These are phyloP conservation scores for Rubia tinctorum DNA, from an alignment of 305 asterid species.

Conservation along the genomic window DNA sequence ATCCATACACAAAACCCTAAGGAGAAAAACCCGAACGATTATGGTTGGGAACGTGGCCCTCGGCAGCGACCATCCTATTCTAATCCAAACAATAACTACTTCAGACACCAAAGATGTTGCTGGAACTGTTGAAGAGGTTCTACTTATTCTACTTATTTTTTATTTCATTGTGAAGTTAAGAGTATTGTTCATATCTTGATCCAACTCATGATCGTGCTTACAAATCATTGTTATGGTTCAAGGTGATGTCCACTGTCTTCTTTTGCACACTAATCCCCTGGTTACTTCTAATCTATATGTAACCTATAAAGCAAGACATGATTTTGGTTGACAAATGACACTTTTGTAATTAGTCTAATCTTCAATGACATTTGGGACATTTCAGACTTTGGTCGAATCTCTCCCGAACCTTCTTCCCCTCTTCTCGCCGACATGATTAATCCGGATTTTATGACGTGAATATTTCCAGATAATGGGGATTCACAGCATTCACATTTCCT, in stretches of 20 bases:
- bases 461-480: too few relatives aligned
- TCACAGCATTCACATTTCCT: neutral
- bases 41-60: conserved; percentile 98
- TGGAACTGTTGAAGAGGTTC: conserved; percentile 96
- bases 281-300: conserved; percentile 22
- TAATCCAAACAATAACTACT: conserved; percentile 98
- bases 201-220: neutral
- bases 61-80: conserved; percentile 96
- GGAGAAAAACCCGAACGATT: conserved; percentile 92
- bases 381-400: too few relatives aligned
- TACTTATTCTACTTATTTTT: conserved; percentile 4
- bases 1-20: conserved; percentile 75
- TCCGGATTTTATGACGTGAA: too few relatives aligned
- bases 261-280: neutral
- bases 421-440: too few relatives aligned
- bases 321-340: too few relatives aligned
- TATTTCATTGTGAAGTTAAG: neutral
- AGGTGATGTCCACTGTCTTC: neutral
- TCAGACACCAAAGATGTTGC: conserved; percentile 96
- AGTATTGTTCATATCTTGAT: neutral
- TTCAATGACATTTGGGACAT: too few relatives aligned
- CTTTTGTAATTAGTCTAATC: too few relatives aligned
- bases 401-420: too few relatives aligned
- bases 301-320: too few relatives aligned
- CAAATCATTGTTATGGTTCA: neutral